Conservation (phyloP, 371 early-diverging fungal species). For the Mortierella sp. region DNA sequence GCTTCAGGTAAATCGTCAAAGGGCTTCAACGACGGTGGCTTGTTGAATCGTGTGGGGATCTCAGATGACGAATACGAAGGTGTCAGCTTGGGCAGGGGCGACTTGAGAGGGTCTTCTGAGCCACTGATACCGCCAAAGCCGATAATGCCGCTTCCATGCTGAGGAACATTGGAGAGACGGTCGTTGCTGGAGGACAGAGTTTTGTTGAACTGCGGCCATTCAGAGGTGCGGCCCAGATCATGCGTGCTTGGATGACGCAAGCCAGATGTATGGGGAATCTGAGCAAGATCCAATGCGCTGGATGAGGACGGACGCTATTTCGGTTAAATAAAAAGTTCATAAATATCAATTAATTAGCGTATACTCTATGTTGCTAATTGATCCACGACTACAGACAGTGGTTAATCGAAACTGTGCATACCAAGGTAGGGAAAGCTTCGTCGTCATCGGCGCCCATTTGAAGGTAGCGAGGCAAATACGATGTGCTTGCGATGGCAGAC, state of each 20-base stretch:
- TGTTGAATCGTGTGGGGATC: conserved; percentile 43
- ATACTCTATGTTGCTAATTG: background rate
- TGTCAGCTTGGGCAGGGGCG: conserved; percentile 45
- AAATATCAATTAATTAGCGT: background rate
- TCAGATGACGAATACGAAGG: conserved; percentile 50
- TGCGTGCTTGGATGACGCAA: conserved; percentile 58
- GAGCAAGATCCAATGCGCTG: conserved; percentile 62
- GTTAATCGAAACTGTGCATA: conserved; percentile 4
- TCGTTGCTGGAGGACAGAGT: conserved; percentile 18
- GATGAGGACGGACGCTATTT: conserved; percentile 53
- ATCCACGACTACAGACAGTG: background rate
- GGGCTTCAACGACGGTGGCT: conserved; percentile 28
- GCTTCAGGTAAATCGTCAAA: conserved; percentile 37
- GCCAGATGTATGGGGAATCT: conserved; percentile 54
- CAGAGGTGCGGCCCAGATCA: conserved; percentile 60
- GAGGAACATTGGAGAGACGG: conserved; percentile 23
- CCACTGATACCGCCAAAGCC: conserved; percentile 29
- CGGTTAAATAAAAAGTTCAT: no score
- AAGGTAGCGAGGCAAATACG: conserved; percentile 55
- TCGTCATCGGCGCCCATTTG: conserved; percentile 59
- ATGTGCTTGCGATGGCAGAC: conserved; percentile 35
- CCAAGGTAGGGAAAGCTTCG: conserved; percentile 55
- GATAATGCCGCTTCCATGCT: conserved; percentile 24
- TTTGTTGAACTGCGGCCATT: conserved; percentile 63
- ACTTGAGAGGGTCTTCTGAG: conserved; percentile 27